These are phyloP conservation scores for Penicillium simplicissimum DNA, from an alignment of 495 filamentous ascomycete species.

Conservation along the genomic window DNA sequence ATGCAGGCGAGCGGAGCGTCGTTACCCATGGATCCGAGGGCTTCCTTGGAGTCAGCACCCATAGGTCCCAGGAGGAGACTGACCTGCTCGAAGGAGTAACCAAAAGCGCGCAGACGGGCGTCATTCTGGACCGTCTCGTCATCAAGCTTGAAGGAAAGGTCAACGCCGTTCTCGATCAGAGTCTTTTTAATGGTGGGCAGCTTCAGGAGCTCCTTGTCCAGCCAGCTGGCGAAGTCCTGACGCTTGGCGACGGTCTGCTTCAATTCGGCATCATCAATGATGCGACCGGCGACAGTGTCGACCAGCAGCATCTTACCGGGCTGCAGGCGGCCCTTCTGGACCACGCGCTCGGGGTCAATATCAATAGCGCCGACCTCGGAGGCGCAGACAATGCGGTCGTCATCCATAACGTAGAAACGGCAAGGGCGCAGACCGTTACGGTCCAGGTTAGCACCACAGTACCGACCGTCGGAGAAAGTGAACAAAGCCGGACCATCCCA, in stretches of 20 bases:
- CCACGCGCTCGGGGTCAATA: conserved; percentile 84
- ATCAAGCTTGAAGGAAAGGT: conserved; percentile 67
- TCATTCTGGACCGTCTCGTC: conserved; percentile 80
- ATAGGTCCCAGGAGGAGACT: conserved; percentile 92
- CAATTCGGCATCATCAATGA: conserved; percentile 93
- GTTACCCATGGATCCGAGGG: conserved; percentile 99
- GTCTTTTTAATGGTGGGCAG: conserved; percentile 69
- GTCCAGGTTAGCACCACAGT: conserved; percentile 98
- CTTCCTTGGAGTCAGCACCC: conserved; percentile 98
- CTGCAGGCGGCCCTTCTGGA: conserved; percentile 94
- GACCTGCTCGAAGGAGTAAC: conserved; percentile 97
- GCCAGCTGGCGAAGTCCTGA: conserved; percentile 84
- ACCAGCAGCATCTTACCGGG: conserved; percentile 98
- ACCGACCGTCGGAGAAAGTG: conserved; percentile 96
- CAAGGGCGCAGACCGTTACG: conserved; percentile 96
- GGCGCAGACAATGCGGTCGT: conserved; percentile 97
- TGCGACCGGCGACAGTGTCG: conserved; percentile 91
- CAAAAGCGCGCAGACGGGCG: conserved; percentile 80
- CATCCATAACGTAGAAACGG: conserved; percentile 97
- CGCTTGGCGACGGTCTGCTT: conserved; percentile 86
- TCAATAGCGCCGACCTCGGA: conserved; percentile 96
- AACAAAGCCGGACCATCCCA: conserved; percentile 99
- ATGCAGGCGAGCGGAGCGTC: conserved; percentile 94
- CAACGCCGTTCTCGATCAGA: conserved; percentile 57
- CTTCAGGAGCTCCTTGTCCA: conserved; percentile 83